Conservation (phyloP, 371 early-diverging fungal species). For the Actinomucor elegans region DNA sequence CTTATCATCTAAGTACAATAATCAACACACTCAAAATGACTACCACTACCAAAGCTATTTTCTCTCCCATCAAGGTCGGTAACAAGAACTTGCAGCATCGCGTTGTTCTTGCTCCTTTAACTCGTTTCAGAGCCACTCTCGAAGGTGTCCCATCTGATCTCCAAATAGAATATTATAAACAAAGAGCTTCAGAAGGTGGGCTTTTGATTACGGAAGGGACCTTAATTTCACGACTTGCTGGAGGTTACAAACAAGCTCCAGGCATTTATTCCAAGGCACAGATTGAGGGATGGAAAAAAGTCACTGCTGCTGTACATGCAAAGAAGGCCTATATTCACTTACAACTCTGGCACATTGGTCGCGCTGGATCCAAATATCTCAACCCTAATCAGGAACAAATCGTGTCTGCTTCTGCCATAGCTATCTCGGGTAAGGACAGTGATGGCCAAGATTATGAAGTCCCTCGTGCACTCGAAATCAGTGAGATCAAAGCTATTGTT, state of each 20-base stretch:
- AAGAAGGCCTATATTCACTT: conserved; percentile 47
- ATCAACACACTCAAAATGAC: no score
- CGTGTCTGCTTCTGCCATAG: conserved; percentile 10
- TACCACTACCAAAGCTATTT: no score
- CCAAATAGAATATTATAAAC: conserved; percentile 53
- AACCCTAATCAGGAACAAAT: not conserved
- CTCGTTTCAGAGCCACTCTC: conserved; percentile 37
- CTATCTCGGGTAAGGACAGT: not conserved
- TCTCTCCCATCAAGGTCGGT: conserved; percentile 31
- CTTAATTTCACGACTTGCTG: conserved; percentile 39
- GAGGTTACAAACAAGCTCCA: conserved; percentile 32
- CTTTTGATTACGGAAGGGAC: conserved; percentile 60
- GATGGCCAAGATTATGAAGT: conserved; percentile 3
- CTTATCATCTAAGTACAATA: no score
- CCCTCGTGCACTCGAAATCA: conserved; percentile 52
- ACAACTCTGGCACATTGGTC: conserved; percentile 55
- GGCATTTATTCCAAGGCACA: conserved; percentile 49
- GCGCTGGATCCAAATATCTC: not conserved
- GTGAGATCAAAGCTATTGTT: conserved; percentile 60
- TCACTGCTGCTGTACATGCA: conserved; percentile 56
- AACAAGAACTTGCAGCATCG: conserved; percentile 41
- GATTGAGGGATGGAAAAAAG: conserved; percentile 52
- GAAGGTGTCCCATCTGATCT: conserved; percentile 43
- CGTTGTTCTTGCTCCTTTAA: conserved; percentile 54
- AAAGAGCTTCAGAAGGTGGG: conserved; percentile 58